Evolutionary conservation across 306 rosid genomes (phyloP), one percentile per base, ranked within the genome.

Genomic region (Parietaria judaica): DNA sequence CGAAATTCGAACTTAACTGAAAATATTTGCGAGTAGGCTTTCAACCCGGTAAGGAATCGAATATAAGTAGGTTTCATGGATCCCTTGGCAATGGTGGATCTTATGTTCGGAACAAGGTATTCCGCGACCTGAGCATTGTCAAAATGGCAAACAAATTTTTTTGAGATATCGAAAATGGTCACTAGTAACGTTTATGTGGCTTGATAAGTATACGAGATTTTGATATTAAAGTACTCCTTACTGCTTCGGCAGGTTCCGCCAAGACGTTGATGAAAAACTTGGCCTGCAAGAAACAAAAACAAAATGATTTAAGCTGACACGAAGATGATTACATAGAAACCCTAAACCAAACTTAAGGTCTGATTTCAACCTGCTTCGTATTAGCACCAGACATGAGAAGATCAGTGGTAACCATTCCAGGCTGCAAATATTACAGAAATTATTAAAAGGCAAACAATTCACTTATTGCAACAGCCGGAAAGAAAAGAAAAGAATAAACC

Each of bases 391-490:
- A 85, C 96, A 91, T 87, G 51, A 91, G 98, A 78, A 91, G 98
- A 78, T 91, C 96, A 9, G 98, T 91, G 61, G 98, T 91, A 44
- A 91, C 98, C 98, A 91, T 91, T 74, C 98, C 98, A 10, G 96
- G 98, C 96, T 91, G 83, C 78, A 78, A 66, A 48, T n/a, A 71
- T 60, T 41, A 68, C 52, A 38, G 36, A 60, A 60, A 38, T 43
- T 11, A n/a, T 3, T 48, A 3, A 57, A 5, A 1, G 5, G 13
- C 11, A 2, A 36, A 41, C 44, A 45, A 44, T 12, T 7, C 53
- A 5, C n/a, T 49, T 49, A 11, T 49, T 49, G 53, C 53, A 49
- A 49, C 6, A n/a, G 45, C 45, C 3, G 7, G 7, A 41, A 8
- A 41, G 3, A 5, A 8, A 41, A 41, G 1, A 41, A 41, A 5